These are phyloP conservation scores for Aspergillus indologenus DNA, from an alignment of 495 filamentous ascomycete genomes.

Conservation along the genomic window DNA sequence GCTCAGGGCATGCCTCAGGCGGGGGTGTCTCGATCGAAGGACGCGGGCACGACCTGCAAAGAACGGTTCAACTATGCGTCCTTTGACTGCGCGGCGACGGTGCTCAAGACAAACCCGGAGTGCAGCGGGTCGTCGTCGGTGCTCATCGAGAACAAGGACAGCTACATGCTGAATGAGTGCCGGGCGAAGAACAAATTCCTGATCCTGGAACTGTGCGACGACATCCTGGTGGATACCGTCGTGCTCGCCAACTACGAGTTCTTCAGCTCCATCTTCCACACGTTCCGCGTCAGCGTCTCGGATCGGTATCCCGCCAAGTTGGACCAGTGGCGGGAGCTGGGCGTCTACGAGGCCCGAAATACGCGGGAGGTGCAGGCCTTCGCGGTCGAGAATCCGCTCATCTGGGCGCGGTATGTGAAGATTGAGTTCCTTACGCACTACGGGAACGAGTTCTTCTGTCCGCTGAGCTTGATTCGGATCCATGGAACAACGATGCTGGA, in stretches of 20 bases:
- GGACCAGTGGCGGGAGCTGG: slow-evolving; percentile 88
- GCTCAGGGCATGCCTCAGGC: slow-evolving; percentile 35
- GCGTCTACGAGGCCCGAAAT: slow-evolving; percentile 85
- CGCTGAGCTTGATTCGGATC: slow-evolving; percentile 81
- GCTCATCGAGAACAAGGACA: slow-evolving; percentile 94
- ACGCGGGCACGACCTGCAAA: slow-evolving; percentile 92
- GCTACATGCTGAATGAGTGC: slow-evolving; percentile 96
- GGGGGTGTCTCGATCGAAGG: slow-evolving; percentile 64
- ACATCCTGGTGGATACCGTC: slow-evolving; percentile 92
- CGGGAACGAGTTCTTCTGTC: slow-evolving; percentile 95
- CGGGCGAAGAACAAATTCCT: slow-evolving; percentile 85
- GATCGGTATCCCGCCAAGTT: slow-evolving; percentile 90
- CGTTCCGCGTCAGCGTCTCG: slow-evolving; percentile 83
- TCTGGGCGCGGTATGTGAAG: slow-evolving; percentile 90
- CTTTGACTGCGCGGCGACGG: slow-evolving; percentile 91
- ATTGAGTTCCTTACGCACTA: slow-evolving; percentile 93
- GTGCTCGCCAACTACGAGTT: slow-evolving; percentile 98
- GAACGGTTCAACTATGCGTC: slow-evolving; percentile 97
- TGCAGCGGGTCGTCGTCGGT: slow-evolving; percentile 83
- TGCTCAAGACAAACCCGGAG: slow-evolving; percentile 83
- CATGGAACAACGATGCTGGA: slow-evolving; percentile 98
- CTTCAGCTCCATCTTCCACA: slow-evolving; percentile 93
- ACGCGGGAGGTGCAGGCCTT: slow-evolving; percentile 93
- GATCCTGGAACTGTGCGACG: slow-evolving; percentile 84
- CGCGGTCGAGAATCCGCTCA: slow-evolving; percentile 83